These are phyloP conservation scores for Paecilomyces sp. DNA, from an alignment of 2,329 filamentous ascomycete genomes.

Conservation along the genomic window DNA sequence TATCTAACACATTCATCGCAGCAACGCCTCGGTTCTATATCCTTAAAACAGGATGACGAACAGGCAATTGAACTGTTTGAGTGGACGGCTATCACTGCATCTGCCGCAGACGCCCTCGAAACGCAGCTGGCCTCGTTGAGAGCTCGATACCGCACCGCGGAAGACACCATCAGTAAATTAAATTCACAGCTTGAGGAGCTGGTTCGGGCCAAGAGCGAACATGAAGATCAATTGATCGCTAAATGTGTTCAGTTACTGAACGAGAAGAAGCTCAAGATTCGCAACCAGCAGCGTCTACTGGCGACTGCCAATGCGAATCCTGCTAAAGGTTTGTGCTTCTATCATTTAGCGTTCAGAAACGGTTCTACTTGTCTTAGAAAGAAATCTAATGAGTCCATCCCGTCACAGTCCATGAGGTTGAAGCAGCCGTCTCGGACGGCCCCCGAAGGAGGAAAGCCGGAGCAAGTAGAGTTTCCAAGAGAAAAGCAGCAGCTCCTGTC, in stretches of 20 bases:
- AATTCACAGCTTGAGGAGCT: slow-evolving; percentile 51
- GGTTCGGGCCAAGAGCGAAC: slow-evolving; percentile 48
- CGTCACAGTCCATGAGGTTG: slow-evolving; percentile 19
- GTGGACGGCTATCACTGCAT: slow-evolving; percentile 47
- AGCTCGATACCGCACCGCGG: slow-evolving; percentile 35
- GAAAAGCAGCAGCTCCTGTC: slow-evolving; percentile 15
- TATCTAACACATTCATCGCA: slow-evolving; percentile 16
- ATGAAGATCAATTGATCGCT: slow-evolving; percentile 51
- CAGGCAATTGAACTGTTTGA: slow-evolving; percentile 51
- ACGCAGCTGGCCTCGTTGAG: slow-evolving; percentile 35
- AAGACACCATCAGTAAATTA: slow-evolving; percentile 45
- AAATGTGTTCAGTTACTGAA: slow-evolving; percentile 55
- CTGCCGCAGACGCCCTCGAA: slow-evolving; percentile 36
- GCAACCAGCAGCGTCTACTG: slow-evolving; percentile 53
- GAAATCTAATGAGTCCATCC: neutral
- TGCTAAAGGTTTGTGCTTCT: slow-evolving; percentile 20
- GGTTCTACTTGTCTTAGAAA: neutral
- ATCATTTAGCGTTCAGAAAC: neutral
- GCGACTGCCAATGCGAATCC: slow-evolving; percentile 42
- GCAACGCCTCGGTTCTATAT: slow-evolving; percentile 50
- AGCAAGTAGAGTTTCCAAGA: slow-evolving; percentile 17
- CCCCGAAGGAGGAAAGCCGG: slow-evolving; percentile 7
- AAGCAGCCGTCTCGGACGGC: slow-evolving; percentile 9
- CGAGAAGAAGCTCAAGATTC: slow-evolving; percentile 58
- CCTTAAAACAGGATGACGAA: slow-evolving; percentile 45